Base-by-base conservation (phyloP, 1,284 basidiomycete species). In the Prillingera fragicola region DNA sequence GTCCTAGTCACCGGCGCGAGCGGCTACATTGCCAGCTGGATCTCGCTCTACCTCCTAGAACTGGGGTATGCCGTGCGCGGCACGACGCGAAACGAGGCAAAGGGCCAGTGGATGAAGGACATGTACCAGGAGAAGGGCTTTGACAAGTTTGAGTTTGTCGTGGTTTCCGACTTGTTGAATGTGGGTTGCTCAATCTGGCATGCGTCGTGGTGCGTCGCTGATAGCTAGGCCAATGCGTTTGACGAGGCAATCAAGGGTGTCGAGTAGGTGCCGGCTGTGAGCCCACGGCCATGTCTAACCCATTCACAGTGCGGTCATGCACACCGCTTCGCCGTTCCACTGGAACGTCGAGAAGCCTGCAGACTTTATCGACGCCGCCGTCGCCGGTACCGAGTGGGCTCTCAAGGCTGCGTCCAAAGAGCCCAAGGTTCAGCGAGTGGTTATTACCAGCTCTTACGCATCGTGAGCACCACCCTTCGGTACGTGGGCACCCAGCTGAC, bases 111-210 rank as follows among this genome's bases (percentile, higher is more conserved):
- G 53, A 59, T 71, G 32, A 55, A 62, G 41, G 41, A 70, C 4
- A 57, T 71, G 43, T 71, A 47, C 35, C 22, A 19, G 8, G 33
- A 21, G 3, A n/a, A 44, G 19, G 55, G 55, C 8, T 45, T 44
- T 12, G 72, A 75, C 50, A 74, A 73, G 56, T 69, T 77, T 48
- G 74, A 76, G 48, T 52, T 73, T 54, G 73, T 73, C 33, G 63
- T 77, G 15, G 77, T 78, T 6, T 65, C 73, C 12, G 78, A 80
- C 54, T 74, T 80, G 48, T 74, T 73, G 26, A 72, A 74, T 68
- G 74, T 74, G 38, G 34, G 62, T 45, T 8, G 3, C 27, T 33
- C 18, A 24, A 34, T 17, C 28, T 8, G 23, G 19, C 23, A 23
- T 3, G 27, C n/a, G 14, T 8, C 33, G 17, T 34, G 27, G 4